Conservation (phyloP, 176 grass and related monocot genomes). For the Melocanna baccifera region DNA sequence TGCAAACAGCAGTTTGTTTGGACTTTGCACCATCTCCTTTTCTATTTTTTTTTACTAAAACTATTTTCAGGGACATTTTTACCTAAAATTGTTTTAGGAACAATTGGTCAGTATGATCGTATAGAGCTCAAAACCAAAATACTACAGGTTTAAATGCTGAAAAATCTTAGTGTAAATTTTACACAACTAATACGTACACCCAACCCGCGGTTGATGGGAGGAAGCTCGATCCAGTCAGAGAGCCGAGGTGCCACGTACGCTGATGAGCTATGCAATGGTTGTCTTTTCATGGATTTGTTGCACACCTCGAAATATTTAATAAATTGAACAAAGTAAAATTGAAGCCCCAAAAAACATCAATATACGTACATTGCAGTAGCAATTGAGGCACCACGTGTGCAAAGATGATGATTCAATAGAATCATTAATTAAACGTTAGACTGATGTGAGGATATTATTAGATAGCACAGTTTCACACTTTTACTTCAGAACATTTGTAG, state of each 20-base stretch:
- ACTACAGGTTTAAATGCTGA: background rate
- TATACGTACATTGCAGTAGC: background rate
- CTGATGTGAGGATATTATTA: background rate
- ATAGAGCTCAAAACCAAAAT: background rate
- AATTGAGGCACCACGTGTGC: background rate
- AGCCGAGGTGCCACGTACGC: too few relatives aligned
- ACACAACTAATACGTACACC: too few relatives aligned
- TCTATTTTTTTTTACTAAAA: background rate
- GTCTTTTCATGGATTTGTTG: background rate
- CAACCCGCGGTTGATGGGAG: too few relatives aligned
- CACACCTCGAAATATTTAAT: background rate
- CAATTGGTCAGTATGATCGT: background rate
- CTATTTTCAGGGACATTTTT: background rate
- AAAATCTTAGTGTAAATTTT: background rate
- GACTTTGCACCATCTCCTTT: background rate
- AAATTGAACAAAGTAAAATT: background rate
- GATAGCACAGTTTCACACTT: background rate
- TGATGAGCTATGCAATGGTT: background rate
- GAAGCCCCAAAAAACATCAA: background rate
- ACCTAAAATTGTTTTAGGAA: background rate
- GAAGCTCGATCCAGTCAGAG: too few relatives aligned
- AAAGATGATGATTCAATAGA: background rate
- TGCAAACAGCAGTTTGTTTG: background rate
- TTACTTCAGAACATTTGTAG: background rate
- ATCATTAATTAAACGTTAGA: background rate